These are phyloP conservation scores for Chalaropsis ovoidea DNA, from an alignment of 2,329 filamentous ascomycete species.

Conservation along the genomic window DNA sequence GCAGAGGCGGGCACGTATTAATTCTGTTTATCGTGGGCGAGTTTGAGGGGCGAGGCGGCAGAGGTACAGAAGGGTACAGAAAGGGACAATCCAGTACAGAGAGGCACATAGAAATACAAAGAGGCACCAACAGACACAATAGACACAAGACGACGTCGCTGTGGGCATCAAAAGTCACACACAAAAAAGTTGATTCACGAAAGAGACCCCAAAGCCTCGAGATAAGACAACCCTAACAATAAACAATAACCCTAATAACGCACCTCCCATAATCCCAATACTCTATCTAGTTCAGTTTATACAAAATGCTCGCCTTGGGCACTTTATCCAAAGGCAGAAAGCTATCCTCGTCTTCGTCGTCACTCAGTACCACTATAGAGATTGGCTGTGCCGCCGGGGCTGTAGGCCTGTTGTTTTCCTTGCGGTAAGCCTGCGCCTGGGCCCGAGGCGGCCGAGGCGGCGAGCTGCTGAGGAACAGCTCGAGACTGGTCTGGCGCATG, in stretches of 20 bases:
- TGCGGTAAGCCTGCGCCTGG: background rate
- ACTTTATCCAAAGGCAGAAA: background rate
- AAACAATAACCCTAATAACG: background rate
- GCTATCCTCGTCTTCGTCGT: conserved; percentile 17
- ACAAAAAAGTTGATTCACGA: background rate
- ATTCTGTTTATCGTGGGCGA: too few species aligned
- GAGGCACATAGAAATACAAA: too few species aligned
- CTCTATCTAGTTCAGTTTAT: background rate
- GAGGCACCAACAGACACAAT: too few species aligned
- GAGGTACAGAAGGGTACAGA: background rate
- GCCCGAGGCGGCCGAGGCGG: background rate
- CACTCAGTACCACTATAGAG: conserved; percentile 16
- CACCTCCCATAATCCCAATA: background rate
- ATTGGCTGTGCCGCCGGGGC: too few species aligned
- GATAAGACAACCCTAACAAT: background rate
- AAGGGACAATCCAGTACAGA: too few species aligned
- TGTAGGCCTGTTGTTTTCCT: conserved; percentile 5
- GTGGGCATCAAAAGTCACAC: too few species aligned
- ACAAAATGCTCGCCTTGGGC: background rate
- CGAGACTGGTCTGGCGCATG: conserved; percentile 16
- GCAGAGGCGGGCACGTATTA: background rate
- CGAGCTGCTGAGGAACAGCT: conserved; percentile 23
- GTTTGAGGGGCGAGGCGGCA: background rate
- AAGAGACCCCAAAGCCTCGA: background rate
- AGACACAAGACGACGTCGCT: too few species aligned